A percentile compares a stretch with the other conserved stretches of the same genome.
Evolutionary conservation across 371 early-diverging fungal species (phyloP).

Genomic region (Syncephalastrum monosporum): DNA sequence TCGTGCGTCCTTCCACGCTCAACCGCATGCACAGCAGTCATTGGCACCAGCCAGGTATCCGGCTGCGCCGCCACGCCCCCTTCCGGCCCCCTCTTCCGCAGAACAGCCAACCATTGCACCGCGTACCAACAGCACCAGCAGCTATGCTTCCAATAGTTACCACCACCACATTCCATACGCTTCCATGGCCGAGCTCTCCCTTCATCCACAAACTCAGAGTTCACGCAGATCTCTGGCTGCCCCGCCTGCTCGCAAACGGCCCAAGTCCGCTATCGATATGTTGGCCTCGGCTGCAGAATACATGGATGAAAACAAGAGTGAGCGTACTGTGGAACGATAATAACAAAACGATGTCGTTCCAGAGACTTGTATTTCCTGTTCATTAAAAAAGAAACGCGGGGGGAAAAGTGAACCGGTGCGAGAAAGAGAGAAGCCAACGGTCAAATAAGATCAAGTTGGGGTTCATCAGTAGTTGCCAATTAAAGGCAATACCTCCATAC

Average conservation of each 20-base stretch:
- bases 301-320: conserved; percentile 5
- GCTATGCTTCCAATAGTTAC: too few species aligned
- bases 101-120: too few species aligned
- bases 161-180: too few species aligned
- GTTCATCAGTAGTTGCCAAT: conserved; percentile 5
- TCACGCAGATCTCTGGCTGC: not conserved
- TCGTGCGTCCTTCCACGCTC: too few species aligned
- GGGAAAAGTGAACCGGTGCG: not conserved
- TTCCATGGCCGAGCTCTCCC: too few species aligned
- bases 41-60: too few species aligned
- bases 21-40: too few species aligned
- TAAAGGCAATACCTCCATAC: conserved; percentile 7
- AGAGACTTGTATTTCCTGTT: not conserved
- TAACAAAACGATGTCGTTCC: too few species aligned
- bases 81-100: not conserved
- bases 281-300: conserved; percentile 16
- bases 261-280: conserved; percentile 15
- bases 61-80: conserved; percentile 1
- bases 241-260: conserved; percentile 11
- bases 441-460: conserved; percentile 30
- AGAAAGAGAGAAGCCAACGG: conserved; percentile 6
- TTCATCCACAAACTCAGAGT: too few species aligned
- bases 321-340: not conserved
- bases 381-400: not conserved
- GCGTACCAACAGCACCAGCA: too few species aligned